These are phyloP conservation scores for Alternaria gansuensis DNA, from an alignment of 2,329 filamentous ascomycete species.

Conservation along the genomic window DNA sequence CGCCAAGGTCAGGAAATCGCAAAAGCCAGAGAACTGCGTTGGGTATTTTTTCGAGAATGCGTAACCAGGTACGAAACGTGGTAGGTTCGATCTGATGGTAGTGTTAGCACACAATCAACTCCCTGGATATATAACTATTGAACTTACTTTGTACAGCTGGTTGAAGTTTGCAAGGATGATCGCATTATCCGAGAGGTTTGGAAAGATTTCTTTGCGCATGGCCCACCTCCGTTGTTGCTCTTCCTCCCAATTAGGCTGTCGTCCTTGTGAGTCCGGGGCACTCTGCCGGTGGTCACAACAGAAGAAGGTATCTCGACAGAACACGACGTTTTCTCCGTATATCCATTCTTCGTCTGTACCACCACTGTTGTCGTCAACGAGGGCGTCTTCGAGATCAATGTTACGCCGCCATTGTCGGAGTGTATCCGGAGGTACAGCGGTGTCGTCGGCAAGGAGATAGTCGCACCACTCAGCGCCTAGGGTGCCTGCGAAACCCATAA, in stretches of 20 bases:
- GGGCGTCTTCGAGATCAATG: constrained; percentile 73
- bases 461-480: constrained; percentile 98
- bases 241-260: constrained; percentile 76
- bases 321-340: constrained; percentile 96
- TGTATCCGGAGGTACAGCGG: constrained; percentile 82
- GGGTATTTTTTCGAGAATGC: constrained; percentile 84
- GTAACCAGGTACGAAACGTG: constrained; percentile 93
- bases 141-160: constrained; percentile 90
- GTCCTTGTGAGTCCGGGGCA: constrained; percentile 73
- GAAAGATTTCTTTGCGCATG: constrained; percentile 94
- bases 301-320: constrained; percentile 94
- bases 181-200: constrained; percentile 78
- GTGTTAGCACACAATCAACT: constrained; percentile 23
- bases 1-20: constrained; percentile 93
- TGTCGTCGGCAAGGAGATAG: constrained; percentile 90
- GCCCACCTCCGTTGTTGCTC: constrained; percentile 85
- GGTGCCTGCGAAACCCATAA: constrained; percentile 98
- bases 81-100: constrained; percentile 87
- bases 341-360: constrained; percentile 82
- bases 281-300: constrained; percentile 97
- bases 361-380: constrained; percentile 71
- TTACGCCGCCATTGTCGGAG: constrained; percentile 82
- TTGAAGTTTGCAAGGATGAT: constrained; percentile 98
- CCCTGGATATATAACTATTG: neutral
- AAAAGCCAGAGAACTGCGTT: constrained; percentile 94